These are phyloP conservation scores for Ustilago loliicola DNA, from an alignment of 1,284 basidiomycete genomes.

Conservation along the genomic window DNA sequence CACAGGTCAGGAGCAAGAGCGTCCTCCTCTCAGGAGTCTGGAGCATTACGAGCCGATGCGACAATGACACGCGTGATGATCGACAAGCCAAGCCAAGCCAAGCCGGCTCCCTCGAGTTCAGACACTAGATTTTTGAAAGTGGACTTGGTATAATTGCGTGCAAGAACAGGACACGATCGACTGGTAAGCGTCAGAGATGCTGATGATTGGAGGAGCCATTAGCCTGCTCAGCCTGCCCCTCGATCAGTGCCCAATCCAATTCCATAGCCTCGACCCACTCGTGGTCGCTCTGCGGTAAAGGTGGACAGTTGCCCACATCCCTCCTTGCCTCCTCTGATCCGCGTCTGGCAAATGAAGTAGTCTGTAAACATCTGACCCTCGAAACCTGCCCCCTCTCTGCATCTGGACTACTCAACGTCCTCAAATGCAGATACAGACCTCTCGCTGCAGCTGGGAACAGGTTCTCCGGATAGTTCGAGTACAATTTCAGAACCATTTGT, in stretches of 20 bases:
- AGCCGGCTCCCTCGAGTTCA: not conserved
- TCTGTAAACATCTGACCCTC: constrained; percentile 42
- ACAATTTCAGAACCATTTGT: constrained; percentile 73
- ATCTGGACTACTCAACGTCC: constrained; percentile 74
- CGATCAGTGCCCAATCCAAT: constrained; percentile 42
- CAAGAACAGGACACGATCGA: not conserved
- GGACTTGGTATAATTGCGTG: too few relatives aligned
- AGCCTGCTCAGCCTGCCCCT: not conserved
- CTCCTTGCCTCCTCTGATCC: constrained; percentile 22
- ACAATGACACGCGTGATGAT: not conserved
- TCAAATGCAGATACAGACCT: constrained; percentile 80
- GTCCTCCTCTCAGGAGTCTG: not conserved
- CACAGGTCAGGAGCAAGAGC: not conserved
- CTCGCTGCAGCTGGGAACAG: constrained; percentile 82
- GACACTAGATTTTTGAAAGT: not conserved
- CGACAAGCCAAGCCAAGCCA: not conserved
- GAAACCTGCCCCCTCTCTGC: constrained; percentile 20
- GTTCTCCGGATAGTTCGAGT: constrained; percentile 77
- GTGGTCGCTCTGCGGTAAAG: constrained; percentile 32
- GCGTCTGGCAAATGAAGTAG: constrained; percentile 32
- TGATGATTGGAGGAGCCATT: constrained; percentile 17
- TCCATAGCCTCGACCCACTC: constrained; percentile 55
- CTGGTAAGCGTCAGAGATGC: constrained; percentile 12
- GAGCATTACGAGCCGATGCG: not conserved
- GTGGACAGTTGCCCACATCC: constrained; percentile 46